A percentile compares a stretch with the other conserved stretches of the same genome.
These are phyloP conservation scores for Pyrenochaeta sp. DNA, from an alignment of 2,329 filamentous ascomycete genomes.

Conservation along the genomic window DNA sequence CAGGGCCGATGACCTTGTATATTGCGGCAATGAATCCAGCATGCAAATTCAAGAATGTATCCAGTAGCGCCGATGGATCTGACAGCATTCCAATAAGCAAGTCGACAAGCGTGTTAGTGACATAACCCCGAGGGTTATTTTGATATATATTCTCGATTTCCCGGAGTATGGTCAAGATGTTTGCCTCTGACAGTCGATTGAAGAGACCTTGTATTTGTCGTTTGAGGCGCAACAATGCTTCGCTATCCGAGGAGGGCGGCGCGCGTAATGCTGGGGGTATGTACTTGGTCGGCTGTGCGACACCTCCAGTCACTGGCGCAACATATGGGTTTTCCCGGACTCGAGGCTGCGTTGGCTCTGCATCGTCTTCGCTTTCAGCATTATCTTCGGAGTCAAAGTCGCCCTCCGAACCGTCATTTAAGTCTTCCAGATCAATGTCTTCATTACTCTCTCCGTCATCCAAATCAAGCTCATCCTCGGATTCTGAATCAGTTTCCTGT, in stretches of 20 bases:
- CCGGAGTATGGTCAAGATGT: slow-evolving; percentile 81
- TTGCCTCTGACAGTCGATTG: slow-evolving; percentile 92
- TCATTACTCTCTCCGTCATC: slow-evolving; percentile 25
- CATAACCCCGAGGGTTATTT: slow-evolving; percentile 83
- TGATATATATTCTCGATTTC: slow-evolving; percentile 86
- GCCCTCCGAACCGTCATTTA: slow-evolving; percentile 45
- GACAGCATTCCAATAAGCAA: slow-evolving; percentile 80
- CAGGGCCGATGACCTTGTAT: slow-evolving; percentile 85
- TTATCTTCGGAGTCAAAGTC: slow-evolving; percentile 43
- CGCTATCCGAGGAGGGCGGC: slow-evolving; percentile 67
- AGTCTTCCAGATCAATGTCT: slow-evolving; percentile 22
- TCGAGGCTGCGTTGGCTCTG: slow-evolving; percentile 44
- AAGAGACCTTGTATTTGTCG: slow-evolving; percentile 86
- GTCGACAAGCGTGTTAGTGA: slow-evolving; percentile 81
- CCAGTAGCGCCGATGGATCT: slow-evolving; percentile 78
- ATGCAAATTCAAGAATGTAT: slow-evolving; percentile 89
- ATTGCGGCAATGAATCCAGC: slow-evolving; percentile 88
- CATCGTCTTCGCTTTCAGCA: slow-evolving; percentile 25
- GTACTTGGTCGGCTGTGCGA: slow-evolving; percentile 71
- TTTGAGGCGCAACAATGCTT: slow-evolving; percentile 72
- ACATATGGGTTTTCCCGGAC: slow-evolving; percentile 87
- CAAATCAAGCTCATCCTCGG: slow-evolving; percentile 43
- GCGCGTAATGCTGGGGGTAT: slow-evolving; percentile 84
- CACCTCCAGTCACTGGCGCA: slow-evolving; percentile 65
- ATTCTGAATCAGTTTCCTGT: slow-evolving; percentile 37